Conservation (phyloP, 345 rosid genomes). For the Noccaea caerulescens region DNA sequence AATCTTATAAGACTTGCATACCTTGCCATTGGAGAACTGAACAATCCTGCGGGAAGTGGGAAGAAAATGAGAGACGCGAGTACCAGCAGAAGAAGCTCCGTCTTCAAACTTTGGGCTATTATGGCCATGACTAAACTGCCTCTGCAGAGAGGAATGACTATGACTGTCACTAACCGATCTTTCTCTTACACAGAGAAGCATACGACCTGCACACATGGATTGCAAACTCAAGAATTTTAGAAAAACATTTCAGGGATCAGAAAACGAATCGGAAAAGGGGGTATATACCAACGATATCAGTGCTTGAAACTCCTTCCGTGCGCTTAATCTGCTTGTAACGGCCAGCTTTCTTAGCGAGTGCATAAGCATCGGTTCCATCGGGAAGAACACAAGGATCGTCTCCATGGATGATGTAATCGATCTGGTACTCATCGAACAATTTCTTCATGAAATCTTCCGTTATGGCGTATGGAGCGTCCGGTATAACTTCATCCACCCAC, state of each 20-base stretch:
- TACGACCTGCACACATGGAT: slow-evolving; percentile 61
- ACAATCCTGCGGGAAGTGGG: slow-evolving; percentile 95
- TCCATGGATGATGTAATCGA: slow-evolving; percentile 92
- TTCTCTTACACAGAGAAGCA: slow-evolving; percentile 68
- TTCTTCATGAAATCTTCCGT: slow-evolving; percentile 84
- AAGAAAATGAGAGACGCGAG: slow-evolving; percentile 73
- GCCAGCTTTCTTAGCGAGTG: slow-evolving; percentile 81
- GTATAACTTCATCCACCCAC: slow-evolving; percentile 96
- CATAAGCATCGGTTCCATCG: slow-evolving; percentile 97
- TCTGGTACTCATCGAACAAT: slow-evolving; percentile 78
- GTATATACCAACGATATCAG: slow-evolving; percentile 89
- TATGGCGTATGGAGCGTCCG: slow-evolving; percentile 88
- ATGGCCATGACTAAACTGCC: slow-evolving; percentile 48
- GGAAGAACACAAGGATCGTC: slow-evolving; percentile 97
- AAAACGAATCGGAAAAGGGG: slow-evolving; percentile 6
- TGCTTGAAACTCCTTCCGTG: slow-evolving; percentile 98
- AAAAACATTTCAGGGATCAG: too few relatives aligned
- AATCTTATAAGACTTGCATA: slow-evolving; percentile 36
- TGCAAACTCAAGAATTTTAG: too few relatives aligned
- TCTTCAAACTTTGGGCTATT: slow-evolving; percentile 45
- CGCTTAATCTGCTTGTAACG: slow-evolving; percentile 98
- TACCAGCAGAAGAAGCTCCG: slow-evolving; percentile 39
- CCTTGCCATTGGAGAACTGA: slow-evolving; percentile 97
- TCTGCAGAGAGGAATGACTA: slow-evolving; percentile 45
- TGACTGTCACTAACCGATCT: slow-evolving; percentile 43